A percentile compares a stretch with the other conserved stretches of the same genome.
Conservation (phyloP, 2,329 filamentous ascomycete genomes). For the Penicillium sclerotigenum region DNA sequence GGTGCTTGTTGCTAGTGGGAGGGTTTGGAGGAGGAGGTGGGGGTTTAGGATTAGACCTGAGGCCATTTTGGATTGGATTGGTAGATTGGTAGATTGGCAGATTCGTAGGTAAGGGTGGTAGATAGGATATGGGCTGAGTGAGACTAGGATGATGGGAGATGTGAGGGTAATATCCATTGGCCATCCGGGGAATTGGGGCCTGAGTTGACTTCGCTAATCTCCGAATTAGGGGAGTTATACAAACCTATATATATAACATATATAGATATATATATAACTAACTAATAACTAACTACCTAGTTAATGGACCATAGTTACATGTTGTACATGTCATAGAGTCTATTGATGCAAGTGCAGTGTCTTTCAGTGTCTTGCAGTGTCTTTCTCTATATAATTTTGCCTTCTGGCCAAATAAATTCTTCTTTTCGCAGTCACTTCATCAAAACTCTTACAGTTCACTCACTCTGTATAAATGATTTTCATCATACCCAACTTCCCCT, state of each 20-base stretch:
- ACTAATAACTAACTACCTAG: no score
- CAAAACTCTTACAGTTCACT: not conserved
- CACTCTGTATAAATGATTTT: not conserved
- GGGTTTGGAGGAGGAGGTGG: conserved; percentile 11
- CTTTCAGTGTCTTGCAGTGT: no score
- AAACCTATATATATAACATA: no score
- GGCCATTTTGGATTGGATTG: conserved; percentile 7
- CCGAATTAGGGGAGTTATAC: no score
- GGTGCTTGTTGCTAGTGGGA: conserved; percentile 20
- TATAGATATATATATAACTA: no score
- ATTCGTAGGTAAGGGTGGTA: no score
- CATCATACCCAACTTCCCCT: not conserved
- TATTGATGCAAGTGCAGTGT: not conserved
- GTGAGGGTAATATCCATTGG: no score
- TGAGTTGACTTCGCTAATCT: not conserved
- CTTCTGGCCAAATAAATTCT: not conserved
- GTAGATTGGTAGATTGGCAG: no score
- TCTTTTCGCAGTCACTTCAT: not conserved
- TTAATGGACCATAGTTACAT: no score
- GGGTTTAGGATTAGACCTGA: conserved; percentile 21
- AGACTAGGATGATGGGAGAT: no score
- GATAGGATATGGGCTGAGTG: no score
- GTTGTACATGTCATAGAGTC: not conserved
- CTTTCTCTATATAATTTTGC: not conserved
- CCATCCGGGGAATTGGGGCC: not conserved